Evolutionary conservation across 805 yeast species (phyloP), one percentile per base, ranked within the genome.

Genomic region (Candida multigemmis): DNA sequence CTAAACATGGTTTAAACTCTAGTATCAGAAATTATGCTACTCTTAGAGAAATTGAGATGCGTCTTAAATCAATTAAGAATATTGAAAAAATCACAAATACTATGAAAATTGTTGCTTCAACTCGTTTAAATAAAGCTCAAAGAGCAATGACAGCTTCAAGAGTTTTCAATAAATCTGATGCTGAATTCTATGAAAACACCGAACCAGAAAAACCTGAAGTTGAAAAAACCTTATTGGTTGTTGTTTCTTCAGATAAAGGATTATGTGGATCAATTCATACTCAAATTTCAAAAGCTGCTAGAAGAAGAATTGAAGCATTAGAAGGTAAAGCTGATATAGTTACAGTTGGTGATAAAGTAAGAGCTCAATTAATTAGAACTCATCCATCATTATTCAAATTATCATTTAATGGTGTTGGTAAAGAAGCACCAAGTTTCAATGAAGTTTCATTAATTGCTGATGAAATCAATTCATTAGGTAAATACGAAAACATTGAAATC

Each of bases 11-110:
- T 11, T 12, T 7, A 13, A 19, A 23, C 42, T 48, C 59, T 50
- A 53, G 50, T 50, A 28, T 14, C 37, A 83, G 95, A 80, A 78
- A 77, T 71, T 89, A 85, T 71, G 98, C 98, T 51, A 91, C 98
- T 46, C 74, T 91, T 58, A 89, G 96, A 70, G 98, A 91, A 66
- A 93, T 91, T 53, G 98, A 91, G 71, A 81, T 74, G 62, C 93
- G 98, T 71, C 77, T 91, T 56, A 91, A 91, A 71, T 85, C 96
- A 41, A 91, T 91, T 60, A 91, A 89, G 73, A 91, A 91, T 74
- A 89, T 91, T 60, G 96, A 91, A 69, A 91, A 91, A 72, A 91
- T 91, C 68, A 91, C 98, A 67, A 91, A 91, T 68, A 91, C 98
- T 62, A 91, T 91, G 97, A 91, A 87, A 73, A 80, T 91, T 65